Conservation (phyloP, 2,329 filamentous ascomycete genomes). For the Boeremia exigua region DNA sequence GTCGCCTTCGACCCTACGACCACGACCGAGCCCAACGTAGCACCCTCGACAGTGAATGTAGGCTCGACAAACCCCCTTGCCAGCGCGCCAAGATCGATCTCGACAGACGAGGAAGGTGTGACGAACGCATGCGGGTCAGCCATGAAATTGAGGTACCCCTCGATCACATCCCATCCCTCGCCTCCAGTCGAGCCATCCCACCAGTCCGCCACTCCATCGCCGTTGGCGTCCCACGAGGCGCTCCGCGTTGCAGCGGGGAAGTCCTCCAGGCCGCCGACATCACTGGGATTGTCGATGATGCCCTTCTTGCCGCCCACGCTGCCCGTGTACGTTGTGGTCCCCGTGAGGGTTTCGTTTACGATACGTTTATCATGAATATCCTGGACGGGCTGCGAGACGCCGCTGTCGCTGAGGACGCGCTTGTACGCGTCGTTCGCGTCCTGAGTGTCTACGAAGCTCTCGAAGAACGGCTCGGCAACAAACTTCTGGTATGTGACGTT, state of each 20-base stretch:
- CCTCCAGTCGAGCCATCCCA: constrained; percentile 45
- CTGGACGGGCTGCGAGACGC: constrained; percentile 38
- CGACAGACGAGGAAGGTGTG: constrained; percentile 25
- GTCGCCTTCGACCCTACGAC: constrained; percentile 14
- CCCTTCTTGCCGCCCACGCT: constrained; percentile 39
- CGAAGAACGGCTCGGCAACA: constrained; percentile 37
- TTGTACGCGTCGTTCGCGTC: constrained; percentile 45
- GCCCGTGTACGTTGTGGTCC: constrained; percentile 40
- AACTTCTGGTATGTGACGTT: constrained; percentile 42
- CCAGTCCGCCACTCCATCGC: constrained; percentile 47
- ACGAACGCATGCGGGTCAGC: constrained; percentile 45
- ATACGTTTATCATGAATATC: constrained; percentile 47
- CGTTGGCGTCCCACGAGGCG: constrained; percentile 41
- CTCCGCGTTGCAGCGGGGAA: constrained; percentile 36
- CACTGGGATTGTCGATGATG: constrained; percentile 43
- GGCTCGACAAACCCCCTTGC: constrained; percentile 22
- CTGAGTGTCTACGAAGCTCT: constrained; percentile 39
- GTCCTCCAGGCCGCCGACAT: constrained; percentile 44
- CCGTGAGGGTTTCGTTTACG: constrained; percentile 38
- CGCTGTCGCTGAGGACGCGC: constrained; percentile 43
- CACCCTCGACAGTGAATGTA: constrained; percentile 16
- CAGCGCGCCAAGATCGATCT: constrained; percentile 33
- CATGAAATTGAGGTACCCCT: constrained; percentile 48
- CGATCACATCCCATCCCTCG: constrained; percentile 40
- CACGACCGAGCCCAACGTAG: constrained; percentile 8